Evolutionary conservation across 208 protist genomes (phyloP), one percentile per base, ranked within the genome.

Genomic region (Leishmania lainsoni): DNA sequence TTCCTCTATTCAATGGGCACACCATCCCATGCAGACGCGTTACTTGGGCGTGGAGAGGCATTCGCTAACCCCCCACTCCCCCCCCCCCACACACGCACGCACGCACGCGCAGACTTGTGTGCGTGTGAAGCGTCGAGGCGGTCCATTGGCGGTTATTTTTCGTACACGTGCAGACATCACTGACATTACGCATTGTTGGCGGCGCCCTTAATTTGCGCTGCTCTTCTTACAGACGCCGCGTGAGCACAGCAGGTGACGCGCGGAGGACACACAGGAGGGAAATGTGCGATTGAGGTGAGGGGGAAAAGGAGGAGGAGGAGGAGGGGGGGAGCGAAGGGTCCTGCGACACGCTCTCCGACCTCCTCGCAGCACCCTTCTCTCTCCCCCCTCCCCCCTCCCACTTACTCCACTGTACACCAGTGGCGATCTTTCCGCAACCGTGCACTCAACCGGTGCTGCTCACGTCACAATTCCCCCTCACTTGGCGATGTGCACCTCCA

Each of bases 401-500:
- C 17, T 39, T 26, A 39, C 22, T 32, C 54, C 17, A 58, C 12
- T 26, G 5, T 42, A 17, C 14, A 8, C 32, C 32, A 48, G 9
- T 5, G 39, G 8, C 35, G 16, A 49, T 49, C n/a, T 45, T 16
- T 14, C 9, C 17, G 2, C 8, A 4, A 54, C 26, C 68, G 22
- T 52, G 42, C 32, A 6, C 68, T 3, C 68, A 32, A 59, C 49
- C 49, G n/a, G 14, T 61, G 49, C 16, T 22, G 17, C 48, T 22
- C n/a, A n/a, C 12, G 71, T 20, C 12, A 51, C 71, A 3, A 1
- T 35, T 45, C 29, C 17, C 51, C 52, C 58, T 94, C 83, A 94
- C 63, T 85, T 85, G 42, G 86, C 77, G 75, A 97, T 92, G 6
- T 95, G 89, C 26, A 93, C 87, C 83, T 96, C 91, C 94, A 97